These are phyloP conservation scores for Naematelia aurantialba DNA, from an alignment of 768 basidiomycete genomes.

Conservation along the genomic window DNA sequence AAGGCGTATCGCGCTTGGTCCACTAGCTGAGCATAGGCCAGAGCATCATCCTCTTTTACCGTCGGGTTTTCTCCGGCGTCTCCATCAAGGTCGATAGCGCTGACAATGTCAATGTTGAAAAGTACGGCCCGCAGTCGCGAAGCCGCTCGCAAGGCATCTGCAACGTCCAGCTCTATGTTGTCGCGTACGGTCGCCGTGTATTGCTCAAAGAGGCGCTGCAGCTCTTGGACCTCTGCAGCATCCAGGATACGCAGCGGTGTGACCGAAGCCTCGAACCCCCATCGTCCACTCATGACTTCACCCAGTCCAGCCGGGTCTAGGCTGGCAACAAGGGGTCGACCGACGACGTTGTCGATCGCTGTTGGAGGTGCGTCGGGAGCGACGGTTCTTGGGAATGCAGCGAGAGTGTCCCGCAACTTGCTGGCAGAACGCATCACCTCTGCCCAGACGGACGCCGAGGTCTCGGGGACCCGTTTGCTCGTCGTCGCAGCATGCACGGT, in stretches of 20 bases:
- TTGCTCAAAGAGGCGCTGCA: conserved; percentile 19
- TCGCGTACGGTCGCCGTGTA: neutral
- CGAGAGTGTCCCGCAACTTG: conserved; percentile 24
- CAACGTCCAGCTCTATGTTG: neutral
- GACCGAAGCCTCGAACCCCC: conserved; percentile 27
- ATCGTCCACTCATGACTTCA: conserved; percentile 24
- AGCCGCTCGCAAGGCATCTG: conserved; percentile 21
- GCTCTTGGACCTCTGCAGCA: conserved; percentile 15
- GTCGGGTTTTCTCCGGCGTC: conserved; percentile 18
- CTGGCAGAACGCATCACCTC: conserved; percentile 36
- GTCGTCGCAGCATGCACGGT: conserved; percentile 61
- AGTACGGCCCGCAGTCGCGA: conserved; percentile 14
- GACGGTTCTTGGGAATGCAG: neutral
- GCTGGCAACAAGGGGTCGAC: conserved; percentile 12
- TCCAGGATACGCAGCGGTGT: conserved; percentile 18
- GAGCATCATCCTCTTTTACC: conserved; percentile 14
- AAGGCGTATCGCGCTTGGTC: conserved; percentile 30
- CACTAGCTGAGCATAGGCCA: conserved; percentile 33
- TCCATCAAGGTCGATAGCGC: conserved; percentile 45
- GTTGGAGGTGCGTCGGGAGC: neutral
- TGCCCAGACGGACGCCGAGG: conserved; percentile 28
- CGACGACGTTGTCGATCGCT: conserved; percentile 1
- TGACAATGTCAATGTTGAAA: conserved; percentile 39
- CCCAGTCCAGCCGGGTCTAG: conserved; percentile 14
- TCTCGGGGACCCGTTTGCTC: conserved; percentile 35